These are phyloP conservation scores for Isoetes taiwanensis DNA, from an alignment of 75 land plant genomes.

Conservation along the genomic window DNA sequence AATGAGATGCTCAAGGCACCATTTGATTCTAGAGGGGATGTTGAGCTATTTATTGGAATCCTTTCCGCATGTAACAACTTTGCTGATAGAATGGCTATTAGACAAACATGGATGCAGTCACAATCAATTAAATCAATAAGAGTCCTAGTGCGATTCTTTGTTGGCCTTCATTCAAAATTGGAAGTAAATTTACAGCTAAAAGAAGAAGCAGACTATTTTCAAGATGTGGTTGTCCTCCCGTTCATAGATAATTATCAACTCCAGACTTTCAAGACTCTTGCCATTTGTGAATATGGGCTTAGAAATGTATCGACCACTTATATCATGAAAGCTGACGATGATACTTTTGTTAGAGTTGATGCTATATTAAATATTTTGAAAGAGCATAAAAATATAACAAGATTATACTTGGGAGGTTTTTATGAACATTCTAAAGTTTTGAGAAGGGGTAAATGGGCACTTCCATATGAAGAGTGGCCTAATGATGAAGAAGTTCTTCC, in stretches of 20 bases:
- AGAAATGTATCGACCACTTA: not conserved
- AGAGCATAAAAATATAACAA: not conserved
- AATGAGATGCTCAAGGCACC: too few relatives aligned
- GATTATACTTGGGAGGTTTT: not conserved
- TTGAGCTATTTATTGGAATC: too few relatives aligned
- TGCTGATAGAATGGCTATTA: too few relatives aligned
- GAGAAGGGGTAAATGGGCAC: too few relatives aligned
- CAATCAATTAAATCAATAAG: too few relatives aligned
- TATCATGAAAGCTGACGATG: slow-evolving; percentile 97
- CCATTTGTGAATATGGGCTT: slow-evolving; percentile 4
- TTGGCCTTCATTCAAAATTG: not conserved
- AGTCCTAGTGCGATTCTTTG: too few relatives aligned
- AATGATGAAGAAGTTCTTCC: too few relatives aligned
- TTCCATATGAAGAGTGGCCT: too few relatives aligned
- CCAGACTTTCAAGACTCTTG: not conserved
- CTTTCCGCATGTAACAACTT: too few relatives aligned
- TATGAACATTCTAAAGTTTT: too few relatives aligned
- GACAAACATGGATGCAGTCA: too few relatives aligned
- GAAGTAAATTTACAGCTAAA: not conserved
- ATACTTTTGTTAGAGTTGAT: slow-evolving; percentile 81
- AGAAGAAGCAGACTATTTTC: slow-evolving; percentile 8
- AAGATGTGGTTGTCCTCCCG: not conserved
- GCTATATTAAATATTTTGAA: slow-evolving; percentile 21
- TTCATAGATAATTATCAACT: slow-evolving; percentile 2
- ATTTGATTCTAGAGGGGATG: too few relatives aligned